Evolutionary conservation across 2,329 filamentous ascomycete species (phyloP).

Genomic region (Colletotrichum liriopes): DNA sequence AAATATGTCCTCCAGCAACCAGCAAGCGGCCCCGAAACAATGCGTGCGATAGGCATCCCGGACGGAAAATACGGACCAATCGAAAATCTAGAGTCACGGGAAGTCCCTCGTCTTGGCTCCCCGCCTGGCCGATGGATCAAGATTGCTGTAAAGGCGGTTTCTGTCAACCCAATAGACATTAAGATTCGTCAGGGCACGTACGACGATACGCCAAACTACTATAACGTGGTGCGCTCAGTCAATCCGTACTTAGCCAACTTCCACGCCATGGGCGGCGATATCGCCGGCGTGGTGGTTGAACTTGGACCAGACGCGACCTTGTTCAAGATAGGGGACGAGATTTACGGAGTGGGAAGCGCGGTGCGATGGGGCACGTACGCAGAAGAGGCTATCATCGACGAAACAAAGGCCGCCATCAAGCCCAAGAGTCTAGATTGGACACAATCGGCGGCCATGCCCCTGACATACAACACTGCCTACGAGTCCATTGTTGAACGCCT

Average conservation of each 20-base stretch:
- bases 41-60: background rate
- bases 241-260: background rate
- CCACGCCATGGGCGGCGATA: slow-evolving; percentile 3
- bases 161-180: background rate
- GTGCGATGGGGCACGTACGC: slow-evolving; percentile 7
- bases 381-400: slow-evolving; percentile 1
- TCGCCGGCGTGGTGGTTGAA: background rate
- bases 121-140: background rate
- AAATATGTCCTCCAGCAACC: background rate
- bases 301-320: background rate
- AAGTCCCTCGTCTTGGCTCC: background rate
- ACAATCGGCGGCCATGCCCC: background rate
- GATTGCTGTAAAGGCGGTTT: slow-evolving; percentile 1
- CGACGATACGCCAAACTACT: slow-evolving; percentile 3
- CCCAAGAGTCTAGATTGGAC: slow-evolving; percentile 4
- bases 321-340: background rate
- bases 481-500: slow-evolving; percentile 3
- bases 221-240: background rate
- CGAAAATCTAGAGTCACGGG: background rate
- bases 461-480: slow-evolving; percentile 4
- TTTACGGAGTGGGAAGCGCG: background rate
- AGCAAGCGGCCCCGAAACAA: background rate
- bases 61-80: slow-evolving; percentile 3
- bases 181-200: background rate
- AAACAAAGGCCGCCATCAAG: background rate